Base-by-base conservation (phyloP, 1,139 yeast species). In the Dujonia santamariae region DNA sequence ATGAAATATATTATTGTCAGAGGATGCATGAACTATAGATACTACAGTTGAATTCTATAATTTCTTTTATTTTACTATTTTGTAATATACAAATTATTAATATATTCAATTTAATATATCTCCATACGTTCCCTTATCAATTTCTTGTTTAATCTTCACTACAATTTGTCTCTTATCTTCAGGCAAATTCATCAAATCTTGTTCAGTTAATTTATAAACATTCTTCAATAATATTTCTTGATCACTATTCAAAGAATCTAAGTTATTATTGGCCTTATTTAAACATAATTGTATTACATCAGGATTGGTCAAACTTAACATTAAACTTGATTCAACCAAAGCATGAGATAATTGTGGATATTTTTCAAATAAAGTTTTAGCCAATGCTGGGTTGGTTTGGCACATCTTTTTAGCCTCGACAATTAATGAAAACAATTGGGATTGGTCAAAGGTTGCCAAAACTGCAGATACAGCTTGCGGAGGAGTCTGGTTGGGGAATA, bases 271-370 rank as follows among this genome's bases (percentile, higher is more conserved):
- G 14, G 48, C 50, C 26, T 63, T 53, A 41, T 66, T 68, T 28
- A 68, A 52, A 15, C 70, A 58, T 28, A 63, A 50, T 36, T 66
- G 73, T 5, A 84, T 69, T 14, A 75, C 71, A 9, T 72, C 76
- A n/a, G 76, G 74, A 34, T 69, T 74, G 7, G 80, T 70, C 7
- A 76, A 56, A 22, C 80, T 80, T 49, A 80, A 63, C 36, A 83
- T 61, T 39, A 88, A 59, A 37, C 86, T 61, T 1, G 84, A 71
- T 51, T 90, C 97, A 4, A 90, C 86, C 23, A 88, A 63, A 0
- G 96, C 94, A 52, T 83, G 87, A 1, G 86, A 67, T 35, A 90
- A 62, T 48, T 86, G 96, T 0, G 95, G 95, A 43, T 83, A 81
- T 41, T 79, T 76, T 27, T 73, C 75, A 20, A 90, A 65, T 30